Evolutionary conservation across 192 early-diverging fungal species (phyloP), one percentile per base, ranked within the genome.

Genomic region (Podila verticillata): DNA sequence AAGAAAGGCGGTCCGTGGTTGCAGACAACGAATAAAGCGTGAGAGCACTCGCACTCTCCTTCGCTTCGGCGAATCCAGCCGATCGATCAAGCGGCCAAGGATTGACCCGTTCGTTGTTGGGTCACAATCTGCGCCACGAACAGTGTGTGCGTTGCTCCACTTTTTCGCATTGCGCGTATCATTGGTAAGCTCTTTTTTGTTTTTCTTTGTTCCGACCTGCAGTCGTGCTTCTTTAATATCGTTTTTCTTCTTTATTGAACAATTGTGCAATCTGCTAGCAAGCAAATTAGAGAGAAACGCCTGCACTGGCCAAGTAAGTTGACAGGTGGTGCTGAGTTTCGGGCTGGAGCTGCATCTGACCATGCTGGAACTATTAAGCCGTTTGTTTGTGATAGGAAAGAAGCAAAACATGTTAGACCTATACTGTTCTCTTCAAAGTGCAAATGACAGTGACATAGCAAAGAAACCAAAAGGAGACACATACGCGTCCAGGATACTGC

Each of bases 401-500:
- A 73, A 73, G 2, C 56, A 30, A 64, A 57, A 19, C 57, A 20
- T 51, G 28, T 35, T 24, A 19, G 22, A 39, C 51, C 62, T 17
- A 12, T 4, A 19, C 30, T 17, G 17, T n/a, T 19, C 19, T 32
- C 51, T 5, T 44, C 39, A 3, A 44, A 7, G 39, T 15, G 39
- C 3, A 44, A 44, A 39, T 1, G 39, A 54, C 51, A 24, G 20
- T 9, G 24, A 24, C 51, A 54, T 4, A 24, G 8, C 20, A n/a
- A 54, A 24, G 24, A 1, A 54, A 54, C 22, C 20, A 24, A 54
- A 24, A 26, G 51, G 24, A 54, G 8, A 54, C n/a, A 67, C 74
- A 75, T 75, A 83, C 82, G 29, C 65, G 66, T 26, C 74, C 79
- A 57, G 83, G 81, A 63, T 78, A 74, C 7, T 57, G 51, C 57